Conservation (phyloP, 257 asterid species). For the Cruciata laevipes region DNA sequence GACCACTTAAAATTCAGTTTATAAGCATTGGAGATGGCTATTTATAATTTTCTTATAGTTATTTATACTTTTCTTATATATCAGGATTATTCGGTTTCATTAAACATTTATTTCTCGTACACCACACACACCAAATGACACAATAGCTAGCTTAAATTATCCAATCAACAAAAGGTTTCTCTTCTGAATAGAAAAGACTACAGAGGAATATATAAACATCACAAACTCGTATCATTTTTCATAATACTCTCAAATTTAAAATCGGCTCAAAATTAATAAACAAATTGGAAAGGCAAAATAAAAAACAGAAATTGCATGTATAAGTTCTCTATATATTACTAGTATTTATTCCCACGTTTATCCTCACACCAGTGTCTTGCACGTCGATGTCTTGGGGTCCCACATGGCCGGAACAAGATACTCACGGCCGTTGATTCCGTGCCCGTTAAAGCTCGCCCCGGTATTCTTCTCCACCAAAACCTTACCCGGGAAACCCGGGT, state of each 20-base stretch:
- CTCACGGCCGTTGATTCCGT: constrained; percentile 31
- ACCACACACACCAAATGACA: too few species aligned
- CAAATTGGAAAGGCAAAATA: background rate
- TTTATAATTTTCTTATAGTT: too few species aligned
- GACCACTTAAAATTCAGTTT: too few species aligned
- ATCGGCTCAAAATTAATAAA: background rate
- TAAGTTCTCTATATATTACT: background rate
- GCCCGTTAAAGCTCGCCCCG: constrained; percentile 48
- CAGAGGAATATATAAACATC: background rate
- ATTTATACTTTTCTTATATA: too few species aligned
- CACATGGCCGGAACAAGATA: constrained; percentile 49
- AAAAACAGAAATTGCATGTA: background rate
- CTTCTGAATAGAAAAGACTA: background rate
- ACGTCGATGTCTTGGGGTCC: constrained; percentile 31
- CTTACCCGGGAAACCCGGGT: constrained; percentile 41
- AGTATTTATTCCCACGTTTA: background rate
- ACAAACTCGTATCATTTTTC: background rate
- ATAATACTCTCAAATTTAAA: background rate
- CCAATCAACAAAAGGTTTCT: too few species aligned
- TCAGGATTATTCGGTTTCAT: too few species aligned
- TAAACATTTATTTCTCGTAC: too few species aligned
- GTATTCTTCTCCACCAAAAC: constrained; percentile 31
- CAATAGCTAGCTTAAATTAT: too few species aligned
- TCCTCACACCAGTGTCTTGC: constrained; percentile 31
- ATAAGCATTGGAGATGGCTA: too few species aligned